Evolutionary conservation across 768 basidiomycete species (phyloP).

Genomic region (Panellus pusillus): DNA sequence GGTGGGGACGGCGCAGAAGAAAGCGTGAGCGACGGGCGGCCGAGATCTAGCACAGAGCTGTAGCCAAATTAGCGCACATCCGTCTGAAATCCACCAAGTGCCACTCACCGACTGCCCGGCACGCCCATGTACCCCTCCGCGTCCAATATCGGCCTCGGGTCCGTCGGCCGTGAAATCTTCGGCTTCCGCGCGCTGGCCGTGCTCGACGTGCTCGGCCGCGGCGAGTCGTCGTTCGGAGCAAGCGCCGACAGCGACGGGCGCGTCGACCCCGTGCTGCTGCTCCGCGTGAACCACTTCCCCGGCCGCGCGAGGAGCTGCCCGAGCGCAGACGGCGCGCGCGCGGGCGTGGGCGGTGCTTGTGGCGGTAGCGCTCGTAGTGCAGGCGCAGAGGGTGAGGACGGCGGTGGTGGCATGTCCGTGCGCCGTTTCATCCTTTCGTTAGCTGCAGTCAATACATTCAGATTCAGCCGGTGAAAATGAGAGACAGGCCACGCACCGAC

Average conservation of each 20-base stretch:
- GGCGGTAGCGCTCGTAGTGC: background rate
- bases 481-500: too few relatives aligned
- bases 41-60: constrained; percentile 20
- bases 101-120: constrained; percentile 52
- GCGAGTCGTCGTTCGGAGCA: background rate
- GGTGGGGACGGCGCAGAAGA: background rate
- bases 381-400: background rate
- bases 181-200: constrained; percentile 47
- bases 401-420: too few relatives aligned
- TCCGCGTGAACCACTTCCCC: constrained; percentile 51
- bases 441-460: too few relatives aligned
- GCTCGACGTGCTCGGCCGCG: constrained; percentile 16
- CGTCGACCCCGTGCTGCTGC: constrained; percentile 17
- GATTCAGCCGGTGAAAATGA: too few relatives aligned
- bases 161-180: constrained; percentile 84
- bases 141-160: constrained; percentile 75
- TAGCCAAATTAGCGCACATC: too few relatives aligned
- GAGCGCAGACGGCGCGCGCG: constrained; percentile 21
- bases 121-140: constrained; percentile 39
- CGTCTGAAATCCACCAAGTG: background rate
- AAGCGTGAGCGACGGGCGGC: constrained; percentile 16
- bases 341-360: constrained; percentile 9
- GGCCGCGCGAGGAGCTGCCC: constrained; percentile 49
- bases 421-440: too few relatives aligned
- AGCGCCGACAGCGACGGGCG: background rate